Percentiles rank a stretch among this genome's conserved stretches.
phyloP scores from a whole-genome alignment of 2,329 filamentous ascomycete species.

The Sphaerulina vaccinii region DNA sequence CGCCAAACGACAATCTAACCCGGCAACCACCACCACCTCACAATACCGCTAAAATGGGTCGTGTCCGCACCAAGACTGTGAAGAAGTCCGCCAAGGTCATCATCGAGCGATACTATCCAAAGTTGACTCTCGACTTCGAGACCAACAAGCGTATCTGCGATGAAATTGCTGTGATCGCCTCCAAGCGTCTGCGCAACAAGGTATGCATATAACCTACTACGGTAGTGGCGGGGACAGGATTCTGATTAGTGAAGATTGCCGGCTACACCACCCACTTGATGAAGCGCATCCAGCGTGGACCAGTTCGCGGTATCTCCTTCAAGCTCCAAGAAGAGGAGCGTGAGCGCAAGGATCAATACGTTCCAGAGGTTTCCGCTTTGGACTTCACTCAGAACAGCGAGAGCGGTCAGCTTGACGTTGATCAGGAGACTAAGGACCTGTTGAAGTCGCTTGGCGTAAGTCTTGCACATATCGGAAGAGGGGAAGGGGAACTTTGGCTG shows the following conservation, averaged over 20 bases:
- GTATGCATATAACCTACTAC: slow-evolving; percentile 46
- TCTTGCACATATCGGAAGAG: slow-evolving; percentile 68
- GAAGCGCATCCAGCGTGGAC: slow-evolving; percentile 99
- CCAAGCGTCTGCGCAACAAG: slow-evolving; percentile 99
- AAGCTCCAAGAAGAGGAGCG: slow-evolving; percentile 99
- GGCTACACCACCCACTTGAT: slow-evolving; percentile 96
- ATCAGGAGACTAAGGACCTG: slow-evolving; percentile 97
- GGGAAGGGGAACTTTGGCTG: slow-evolving; percentile 5
- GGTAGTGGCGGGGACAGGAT: not conserved
- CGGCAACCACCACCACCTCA: slow-evolving; percentile 6
- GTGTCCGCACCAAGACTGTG: slow-evolving; percentile 63
- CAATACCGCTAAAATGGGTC: slow-evolving; percentile 52
- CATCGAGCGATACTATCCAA: slow-evolving; percentile 94
- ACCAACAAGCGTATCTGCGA: slow-evolving; percentile 99
- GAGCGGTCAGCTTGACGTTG: slow-evolving; percentile 89
- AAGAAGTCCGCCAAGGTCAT: slow-evolving; percentile 97
- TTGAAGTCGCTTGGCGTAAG: slow-evolving; percentile 96
- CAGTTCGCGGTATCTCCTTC: slow-evolving; percentile 99
- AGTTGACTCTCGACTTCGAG: slow-evolving; percentile 99
- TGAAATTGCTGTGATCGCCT: slow-evolving; percentile 99
- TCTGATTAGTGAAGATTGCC: slow-evolving; percentile 65
- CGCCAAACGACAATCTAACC: slow-evolving; percentile 12
- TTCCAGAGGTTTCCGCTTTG: slow-evolving; percentile 96
- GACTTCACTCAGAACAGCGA: slow-evolving; percentile 96
- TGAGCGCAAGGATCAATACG: slow-evolving; percentile 99